These are phyloP conservation scores for Rosa hybrid DNA, from an alignment of 331 rosid genomes.

Conservation along the genomic window DNA sequence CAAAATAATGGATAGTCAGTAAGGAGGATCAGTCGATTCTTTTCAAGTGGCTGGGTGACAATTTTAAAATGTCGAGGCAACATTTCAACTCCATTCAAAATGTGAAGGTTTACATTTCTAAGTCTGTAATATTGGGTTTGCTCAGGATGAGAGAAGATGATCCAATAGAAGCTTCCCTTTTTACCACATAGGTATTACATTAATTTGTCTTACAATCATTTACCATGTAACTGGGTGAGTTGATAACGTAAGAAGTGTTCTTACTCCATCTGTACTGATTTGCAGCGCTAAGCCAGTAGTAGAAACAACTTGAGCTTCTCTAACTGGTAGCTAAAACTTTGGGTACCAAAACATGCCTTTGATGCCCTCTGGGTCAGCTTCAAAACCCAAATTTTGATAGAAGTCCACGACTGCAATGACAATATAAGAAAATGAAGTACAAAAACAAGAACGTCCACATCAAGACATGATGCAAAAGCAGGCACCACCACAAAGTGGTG, in stretches of 20 bases:
- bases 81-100: background rate
- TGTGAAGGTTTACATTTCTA: background rate
- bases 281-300: background rate
- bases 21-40: background rate
- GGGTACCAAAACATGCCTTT: constrained; percentile 99
- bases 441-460: background rate
- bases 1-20: background rate
- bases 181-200: background rate
- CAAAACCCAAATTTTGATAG: constrained; percentile 86
- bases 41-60: background rate
- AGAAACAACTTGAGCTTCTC: constrained; percentile 7
- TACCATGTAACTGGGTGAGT: background rate
- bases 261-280: background rate
- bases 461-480: constrained; percentile 10
- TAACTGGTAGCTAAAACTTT: constrained; percentile 36
- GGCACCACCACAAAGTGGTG: background rate
- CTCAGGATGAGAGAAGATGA: background rate
- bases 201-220: background rate
- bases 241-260: background rate
- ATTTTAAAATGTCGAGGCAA: background rate
- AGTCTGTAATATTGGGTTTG: background rate
- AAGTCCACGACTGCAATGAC: constrained; percentile 83
- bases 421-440: constrained; percentile 21
- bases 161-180: background rate
- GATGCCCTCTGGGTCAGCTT: constrained; percentile 96